Evolutionary conservation across 164 flowering plant species (phyloP).

Genomic region (Aristolochia contorta): DNA sequence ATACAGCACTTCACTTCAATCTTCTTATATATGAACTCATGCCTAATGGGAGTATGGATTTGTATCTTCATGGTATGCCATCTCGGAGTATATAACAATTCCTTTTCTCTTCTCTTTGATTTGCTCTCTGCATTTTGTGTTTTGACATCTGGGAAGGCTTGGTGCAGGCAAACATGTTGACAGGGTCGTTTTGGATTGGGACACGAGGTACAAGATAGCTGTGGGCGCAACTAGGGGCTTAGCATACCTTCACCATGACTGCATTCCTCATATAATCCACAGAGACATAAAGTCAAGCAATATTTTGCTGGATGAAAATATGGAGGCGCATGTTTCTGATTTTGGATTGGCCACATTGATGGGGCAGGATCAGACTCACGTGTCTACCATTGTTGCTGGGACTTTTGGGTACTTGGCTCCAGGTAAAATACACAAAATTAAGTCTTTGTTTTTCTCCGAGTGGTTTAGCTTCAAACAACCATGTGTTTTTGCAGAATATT

Average conservation of each 20-base stretch:
- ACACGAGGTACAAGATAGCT: constrained; percentile 74
- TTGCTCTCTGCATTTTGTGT: not conserved
- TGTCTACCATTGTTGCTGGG: constrained; percentile 87
- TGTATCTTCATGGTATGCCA: constrained; percentile 55
- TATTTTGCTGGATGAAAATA: constrained; percentile 66
- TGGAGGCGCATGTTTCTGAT: constrained; percentile 91
- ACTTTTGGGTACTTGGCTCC: constrained; percentile 97
- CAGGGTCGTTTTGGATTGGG: constrained; percentile 60
- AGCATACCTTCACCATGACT: constrained; percentile 90
- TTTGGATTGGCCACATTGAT: constrained; percentile 91
- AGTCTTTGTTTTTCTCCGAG: not conserved
- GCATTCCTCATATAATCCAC: constrained; percentile 91
- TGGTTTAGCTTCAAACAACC: not conserved
- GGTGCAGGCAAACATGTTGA: constrained; percentile 53
- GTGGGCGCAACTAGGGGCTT: constrained; percentile 88
- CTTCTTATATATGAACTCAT: constrained; percentile 89
- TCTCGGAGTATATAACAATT: not conserved
- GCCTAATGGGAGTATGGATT: constrained; percentile 86
- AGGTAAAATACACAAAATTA: constrained; percentile 28
- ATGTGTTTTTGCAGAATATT: constrained; percentile 52
- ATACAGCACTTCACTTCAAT: constrained; percentile 58
- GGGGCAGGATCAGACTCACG: constrained; percentile 89
- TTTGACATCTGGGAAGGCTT: not conserved
- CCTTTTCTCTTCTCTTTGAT: not conserved
- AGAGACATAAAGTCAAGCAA: constrained; percentile 96